Base-by-base conservation (phyloP, 1,284 basidiomycete species). In the Agroathelia rolfsii region DNA sequence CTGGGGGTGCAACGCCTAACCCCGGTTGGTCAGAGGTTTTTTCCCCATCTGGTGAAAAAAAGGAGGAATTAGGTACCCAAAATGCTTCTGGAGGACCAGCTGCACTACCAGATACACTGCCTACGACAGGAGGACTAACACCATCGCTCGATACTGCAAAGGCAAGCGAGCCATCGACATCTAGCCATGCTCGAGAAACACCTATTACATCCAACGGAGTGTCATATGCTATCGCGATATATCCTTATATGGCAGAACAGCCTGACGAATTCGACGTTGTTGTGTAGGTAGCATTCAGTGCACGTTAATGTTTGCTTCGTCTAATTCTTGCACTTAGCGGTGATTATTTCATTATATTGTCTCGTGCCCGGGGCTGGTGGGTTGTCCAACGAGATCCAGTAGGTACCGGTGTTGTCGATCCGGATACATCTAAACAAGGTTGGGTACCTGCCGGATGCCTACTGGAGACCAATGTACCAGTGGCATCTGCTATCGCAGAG, bases 251-350 rank as follows among this genome's bases (percentile, higher is more conserved):
- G 72, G 90, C 92, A 6, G 92, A 96, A 58, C 82, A 93, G 51
- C 86, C 89, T 31, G 94, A 98, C 55, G 95, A 99, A 55, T 97
- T 97, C 55, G 90, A 97, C 52, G 94, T 98, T 3, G 77, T 85
- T 27, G 90, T 97, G 85, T 90, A 52, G 60, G 86, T 76, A 11
- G 32, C 26, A 37, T 15, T 19, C 18, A 24, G 39, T 34, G 9
- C 37, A 21, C 8, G 8, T 35, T 29, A 12, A 40, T 20, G 19
- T 32, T 5, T 15, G 4, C 12, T 36, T 36, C 38, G 23, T 37
- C 23, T 32, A 25, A 13, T 35, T 36, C 5, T 19, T n/a, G n/a
- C n/a, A 11, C 32, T 3, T 42, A 89, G 82, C 20, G 83, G 83
- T 21, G 84, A 92, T 50, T 88, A 87, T 0, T 97, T 95, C 56